These are phyloP conservation scores for Kingdonia uniflora DNA, from an alignment of 164 flowering plant genomes.

Conservation along the genomic window DNA sequence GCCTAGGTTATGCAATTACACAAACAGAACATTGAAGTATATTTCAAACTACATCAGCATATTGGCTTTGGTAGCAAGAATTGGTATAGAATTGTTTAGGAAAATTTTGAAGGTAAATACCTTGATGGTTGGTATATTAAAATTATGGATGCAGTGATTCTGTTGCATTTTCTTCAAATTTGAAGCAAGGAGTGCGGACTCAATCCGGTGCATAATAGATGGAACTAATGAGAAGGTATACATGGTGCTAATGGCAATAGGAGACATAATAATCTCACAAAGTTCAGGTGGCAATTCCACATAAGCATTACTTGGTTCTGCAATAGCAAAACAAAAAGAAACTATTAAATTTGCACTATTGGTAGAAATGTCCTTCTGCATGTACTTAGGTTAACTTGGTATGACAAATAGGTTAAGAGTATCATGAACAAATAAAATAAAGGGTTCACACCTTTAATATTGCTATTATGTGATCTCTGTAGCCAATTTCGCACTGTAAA, in stretches of 20 bases:
- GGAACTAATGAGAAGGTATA: conserved; percentile 67
- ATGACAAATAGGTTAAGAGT: not conserved
- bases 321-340: conserved; percentile 7
- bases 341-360: too few species aligned
- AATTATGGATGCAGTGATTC: conserved; percentile 37
- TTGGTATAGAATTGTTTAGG: too few species aligned
- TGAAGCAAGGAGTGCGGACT: conserved; percentile 54
- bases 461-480: not conserved
- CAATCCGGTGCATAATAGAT: conserved; percentile 69
- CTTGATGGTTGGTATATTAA: conserved; percentile 46
- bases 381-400: too few species aligned
- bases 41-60: too few species aligned
- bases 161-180: conserved; percentile 39
- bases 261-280: conserved; percentile 56
- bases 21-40: too few species aligned
- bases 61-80: too few species aligned
- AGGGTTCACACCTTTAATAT: not conserved
- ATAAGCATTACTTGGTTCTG: conserved; percentile 29
- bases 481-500: conserved; percentile 38
- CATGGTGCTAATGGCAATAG: conserved; percentile 42
- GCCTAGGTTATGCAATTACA: too few species aligned
- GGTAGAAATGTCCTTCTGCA: too few species aligned
- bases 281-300: conserved; percentile 89
- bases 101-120: too few species aligned
- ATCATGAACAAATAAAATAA: not conserved